Evolutionary conservation across 129 eudicot genomes (phyloP).

Genomic region (Solidago caesia): DNA sequence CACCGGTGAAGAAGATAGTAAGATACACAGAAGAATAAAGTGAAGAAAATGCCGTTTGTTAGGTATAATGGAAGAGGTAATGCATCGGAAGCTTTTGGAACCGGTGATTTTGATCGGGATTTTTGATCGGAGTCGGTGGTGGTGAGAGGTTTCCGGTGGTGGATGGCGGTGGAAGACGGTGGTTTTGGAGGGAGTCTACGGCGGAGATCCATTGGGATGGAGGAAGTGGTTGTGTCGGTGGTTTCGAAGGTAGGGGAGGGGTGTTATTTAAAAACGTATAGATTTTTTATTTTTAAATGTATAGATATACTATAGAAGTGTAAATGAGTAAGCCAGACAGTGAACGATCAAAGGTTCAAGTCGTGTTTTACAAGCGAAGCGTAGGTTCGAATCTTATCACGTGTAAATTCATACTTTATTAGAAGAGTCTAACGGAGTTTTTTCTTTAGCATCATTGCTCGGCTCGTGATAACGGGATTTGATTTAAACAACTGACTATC

Average conservation of each 20-base stretch:
- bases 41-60: slow-evolving; percentile 66
- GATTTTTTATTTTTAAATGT: neutral
- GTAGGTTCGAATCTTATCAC: no score
- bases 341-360: no score
- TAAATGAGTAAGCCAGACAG: no score
- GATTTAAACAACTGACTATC: no score
- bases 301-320: neutral
- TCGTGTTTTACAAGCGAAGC: no score
- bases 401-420: no score
- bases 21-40: slow-evolving; percentile 59
- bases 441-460: no score
- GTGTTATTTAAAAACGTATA: neutral
- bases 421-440: no score
- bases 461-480: no score
- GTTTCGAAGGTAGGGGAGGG: slow-evolving; percentile 16
- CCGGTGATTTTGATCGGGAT: slow-evolving; percentile 26
- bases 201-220: slow-evolving; percentile 41
- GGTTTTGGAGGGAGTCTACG: slow-evolving; percentile 30
- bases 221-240: slow-evolving; percentile 12
- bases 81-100: slow-evolving; percentile 70
- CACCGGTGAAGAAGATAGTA: slow-evolving; percentile 76
- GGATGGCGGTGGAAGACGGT: slow-evolving; percentile 10
- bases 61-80: slow-evolving; percentile 65
- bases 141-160: slow-evolving; percentile 12
- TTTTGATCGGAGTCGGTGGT: slow-evolving; percentile 3